These are phyloP conservation scores for Yamadazyma sp. DNA, from an alignment of 805 yeast species.

Conservation along the genomic window DNA sequence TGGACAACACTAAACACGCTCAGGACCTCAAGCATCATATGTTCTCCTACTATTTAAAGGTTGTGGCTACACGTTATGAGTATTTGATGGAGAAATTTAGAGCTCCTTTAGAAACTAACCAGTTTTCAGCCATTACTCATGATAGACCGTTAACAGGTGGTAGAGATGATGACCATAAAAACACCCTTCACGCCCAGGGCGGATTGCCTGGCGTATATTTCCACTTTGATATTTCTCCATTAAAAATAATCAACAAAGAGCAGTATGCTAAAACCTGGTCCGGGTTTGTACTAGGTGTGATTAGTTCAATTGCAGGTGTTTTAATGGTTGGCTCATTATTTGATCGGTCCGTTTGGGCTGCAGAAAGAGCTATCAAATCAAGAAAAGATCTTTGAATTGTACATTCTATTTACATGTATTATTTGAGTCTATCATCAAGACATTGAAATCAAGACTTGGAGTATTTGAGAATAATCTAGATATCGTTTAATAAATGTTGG, in stretches of 20 bases:
- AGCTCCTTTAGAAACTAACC: constrained; percentile 71
- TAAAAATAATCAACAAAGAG: constrained; percentile 86
- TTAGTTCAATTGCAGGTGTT: constrained; percentile 91
- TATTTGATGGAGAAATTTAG: constrained; percentile 48
- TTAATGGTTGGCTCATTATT: constrained; percentile 87
- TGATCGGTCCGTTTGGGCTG: constrained; percentile 87
- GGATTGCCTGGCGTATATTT: constrained; percentile 91
- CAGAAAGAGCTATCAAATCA: constrained; percentile 70
- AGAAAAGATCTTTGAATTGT: constrained; percentile 52
- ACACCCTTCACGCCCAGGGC: constrained; percentile 76
- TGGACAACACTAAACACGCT: constrained; percentile 51
- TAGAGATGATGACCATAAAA: constrained; percentile 85
- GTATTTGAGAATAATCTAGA: constrained; percentile 19
- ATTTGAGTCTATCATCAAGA: constrained; percentile 16
- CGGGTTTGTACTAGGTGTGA: constrained; percentile 75
- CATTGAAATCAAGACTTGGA: not conserved
- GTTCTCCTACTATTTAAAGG: constrained; percentile 79
- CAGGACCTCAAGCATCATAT: constrained; percentile 56
- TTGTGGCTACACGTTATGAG: constrained; percentile 86
- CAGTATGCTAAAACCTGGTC: constrained; percentile 74
- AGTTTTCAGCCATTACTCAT: constrained; percentile 85
- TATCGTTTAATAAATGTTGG: constrained; percentile 46
- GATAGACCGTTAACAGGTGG: constrained; percentile 87
- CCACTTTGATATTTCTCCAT: constrained; percentile 87
- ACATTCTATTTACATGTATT: constrained; percentile 8